A percentile compares a stretch with the other conserved stretches of the same genome.
Conservation (phyloP, 2,329 filamentous ascomycete species). For the Aphanocladium album region DNA sequence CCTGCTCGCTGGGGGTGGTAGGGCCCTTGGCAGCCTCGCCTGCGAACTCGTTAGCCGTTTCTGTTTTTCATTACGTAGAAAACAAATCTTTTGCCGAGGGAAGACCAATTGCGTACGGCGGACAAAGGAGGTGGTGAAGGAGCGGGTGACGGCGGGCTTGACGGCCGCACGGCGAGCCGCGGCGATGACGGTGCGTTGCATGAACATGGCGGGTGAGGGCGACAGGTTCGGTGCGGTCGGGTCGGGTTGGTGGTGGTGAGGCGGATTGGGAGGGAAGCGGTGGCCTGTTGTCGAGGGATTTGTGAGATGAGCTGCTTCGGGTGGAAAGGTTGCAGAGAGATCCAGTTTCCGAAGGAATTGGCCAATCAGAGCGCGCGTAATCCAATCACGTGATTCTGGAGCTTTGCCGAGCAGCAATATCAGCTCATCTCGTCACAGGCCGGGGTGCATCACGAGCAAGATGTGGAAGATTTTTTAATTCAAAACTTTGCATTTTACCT, state of each 20-base stretch:
- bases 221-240: constrained; percentile 18
- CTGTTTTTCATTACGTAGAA: background rate
- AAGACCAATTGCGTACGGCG: constrained; percentile 47
- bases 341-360: constrained; percentile 30
- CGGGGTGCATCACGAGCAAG: background rate
- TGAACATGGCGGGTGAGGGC: constrained; percentile 46
- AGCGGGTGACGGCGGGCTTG: constrained; percentile 50
- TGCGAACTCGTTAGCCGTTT: constrained; percentile 16
- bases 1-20: constrained; percentile 31
- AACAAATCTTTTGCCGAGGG: background rate
- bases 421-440: background rate
- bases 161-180: constrained; percentile 55
- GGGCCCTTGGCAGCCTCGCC: constrained; percentile 34
- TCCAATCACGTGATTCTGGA: constrained; percentile 28
- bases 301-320: constrained; percentile 44
- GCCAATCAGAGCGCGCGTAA: constrained; percentile 26
- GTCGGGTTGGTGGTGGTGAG: constrained; percentile 18
- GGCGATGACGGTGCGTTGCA: constrained; percentile 58
- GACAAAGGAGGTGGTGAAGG: constrained; percentile 55
- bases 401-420: constrained; percentile 16
- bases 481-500: background rate
- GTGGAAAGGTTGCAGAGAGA: constrained; percentile 27
- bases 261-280: constrained; percentile 19
- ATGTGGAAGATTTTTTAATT: background rate
- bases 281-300: constrained; percentile 40